Evolutionary conservation across 2,329 filamentous ascomycete species (phyloP).

Genomic region (Orbilia javanica): DNA sequence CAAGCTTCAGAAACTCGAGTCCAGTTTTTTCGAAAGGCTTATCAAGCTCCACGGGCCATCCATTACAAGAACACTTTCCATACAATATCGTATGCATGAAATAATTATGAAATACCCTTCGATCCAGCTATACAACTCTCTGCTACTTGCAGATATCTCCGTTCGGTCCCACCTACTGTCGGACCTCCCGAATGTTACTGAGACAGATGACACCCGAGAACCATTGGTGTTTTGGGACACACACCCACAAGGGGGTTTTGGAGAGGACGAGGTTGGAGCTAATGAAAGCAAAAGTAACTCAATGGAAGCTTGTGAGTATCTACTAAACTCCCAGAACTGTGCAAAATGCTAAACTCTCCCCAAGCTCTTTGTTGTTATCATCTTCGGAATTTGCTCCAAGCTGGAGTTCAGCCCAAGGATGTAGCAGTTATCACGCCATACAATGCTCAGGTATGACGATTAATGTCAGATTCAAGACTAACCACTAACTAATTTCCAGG

Average conservation of each 20-base stretch:
- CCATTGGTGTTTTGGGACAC: conserved; percentile 95
- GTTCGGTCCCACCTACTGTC: conserved; percentile 81
- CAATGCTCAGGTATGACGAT: conserved; percentile 80
- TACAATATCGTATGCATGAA: conserved; percentile 98
- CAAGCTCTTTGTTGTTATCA: conserved; percentile 69
- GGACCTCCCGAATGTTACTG: conserved; percentile 78
- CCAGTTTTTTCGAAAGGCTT: conserved; percentile 92
- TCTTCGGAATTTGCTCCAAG: conserved; percentile 79
- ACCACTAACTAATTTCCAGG: conserved; percentile 67
- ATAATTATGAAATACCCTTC: conserved; percentile 96
- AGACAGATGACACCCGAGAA: conserved; percentile 87
- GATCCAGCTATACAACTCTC: conserved; percentile 84
- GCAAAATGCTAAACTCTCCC: neutral
- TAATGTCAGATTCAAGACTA: neutral
- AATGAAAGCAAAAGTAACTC: conserved; percentile 89
- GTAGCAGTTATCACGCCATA: conserved; percentile 97
- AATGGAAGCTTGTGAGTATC: conserved; percentile 75
- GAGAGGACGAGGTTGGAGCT: conserved; percentile 71
- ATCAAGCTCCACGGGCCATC: conserved; percentile 81
- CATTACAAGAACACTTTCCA: conserved; percentile 95
- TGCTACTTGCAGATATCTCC: conserved; percentile 81
- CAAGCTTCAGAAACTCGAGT: conserved; percentile 75
- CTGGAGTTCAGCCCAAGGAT: conserved; percentile 83
- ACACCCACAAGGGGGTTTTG: conserved; percentile 81
- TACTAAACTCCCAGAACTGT: neutral